Conservation (phyloP, 108 stramenopile genomes). For the Discostella stelligeroides region DNA sequence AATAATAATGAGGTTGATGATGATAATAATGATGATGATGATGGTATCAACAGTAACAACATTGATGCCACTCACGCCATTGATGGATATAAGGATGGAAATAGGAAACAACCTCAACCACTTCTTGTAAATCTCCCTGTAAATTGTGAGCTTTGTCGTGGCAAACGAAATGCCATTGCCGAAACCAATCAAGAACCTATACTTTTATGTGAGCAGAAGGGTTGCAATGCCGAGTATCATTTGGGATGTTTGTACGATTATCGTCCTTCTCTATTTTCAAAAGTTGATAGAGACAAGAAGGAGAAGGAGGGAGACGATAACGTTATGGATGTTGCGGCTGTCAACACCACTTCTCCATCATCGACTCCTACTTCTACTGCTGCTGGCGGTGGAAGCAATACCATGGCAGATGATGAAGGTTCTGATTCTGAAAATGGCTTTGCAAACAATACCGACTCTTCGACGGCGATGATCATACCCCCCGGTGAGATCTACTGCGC, state of each 20-base stretch:
- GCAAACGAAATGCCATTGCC: slow-evolving; percentile 29
- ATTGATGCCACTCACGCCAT: not conserved
- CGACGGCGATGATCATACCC: slow-evolving; percentile 34
- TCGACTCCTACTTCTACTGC: not conserved
- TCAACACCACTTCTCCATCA: no score
- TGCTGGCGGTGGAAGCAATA: not conserved
- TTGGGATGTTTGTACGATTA: slow-evolving; percentile 54
- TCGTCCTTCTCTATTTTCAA: slow-evolving; percentile 11
- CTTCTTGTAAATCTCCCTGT: no score
- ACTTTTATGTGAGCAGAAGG: slow-evolving; percentile 48
- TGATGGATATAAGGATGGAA: not conserved
- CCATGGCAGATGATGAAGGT: not conserved
- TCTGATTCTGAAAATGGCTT: slow-evolving; percentile 3
- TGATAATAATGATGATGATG: not conserved
- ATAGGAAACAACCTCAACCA: no score
- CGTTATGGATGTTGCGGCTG: not conserved
- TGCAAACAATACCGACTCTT: not conserved
- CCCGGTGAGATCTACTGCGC: slow-evolving; percentile 62
- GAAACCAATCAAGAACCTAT: slow-evolving; percentile 36
- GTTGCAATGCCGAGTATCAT: slow-evolving; percentile 67
- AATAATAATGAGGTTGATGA: not conserved
- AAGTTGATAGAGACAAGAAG: not conserved
- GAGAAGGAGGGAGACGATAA: slow-evolving; percentile 1
- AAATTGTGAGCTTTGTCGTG: slow-evolving; percentile 30
- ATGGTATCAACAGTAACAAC: not conserved